Conservation (phyloP, 805 yeast genomes). For the Metschnikowia vanudenii region DNA sequence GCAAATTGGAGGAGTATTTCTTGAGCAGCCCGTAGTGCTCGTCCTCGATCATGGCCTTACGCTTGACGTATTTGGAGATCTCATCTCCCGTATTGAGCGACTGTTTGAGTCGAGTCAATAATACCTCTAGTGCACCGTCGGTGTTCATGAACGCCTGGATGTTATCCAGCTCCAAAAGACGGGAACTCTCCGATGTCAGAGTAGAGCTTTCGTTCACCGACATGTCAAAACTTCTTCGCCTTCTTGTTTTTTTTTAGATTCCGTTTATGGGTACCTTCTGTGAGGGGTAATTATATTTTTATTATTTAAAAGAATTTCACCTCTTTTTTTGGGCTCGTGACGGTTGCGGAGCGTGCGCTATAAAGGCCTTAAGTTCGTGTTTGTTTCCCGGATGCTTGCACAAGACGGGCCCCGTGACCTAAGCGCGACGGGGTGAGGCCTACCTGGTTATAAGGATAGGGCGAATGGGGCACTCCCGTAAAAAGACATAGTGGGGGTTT, state of each 20-base stretch:
- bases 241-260: neutral
- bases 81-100: slow-evolving; percentile 83
- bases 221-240: neutral
- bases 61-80: slow-evolving; percentile 72
- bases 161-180: slow-evolving; percentile 34
- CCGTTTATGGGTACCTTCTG: no score
- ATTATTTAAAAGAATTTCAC: no score
- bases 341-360: neutral
- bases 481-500: no score
- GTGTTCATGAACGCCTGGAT: slow-evolving; percentile 55
- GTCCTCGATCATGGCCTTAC: slow-evolving; percentile 74
- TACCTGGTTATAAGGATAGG: neutral
- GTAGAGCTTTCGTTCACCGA: slow-evolving; percentile 1
- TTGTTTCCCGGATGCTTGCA: slow-evolving; percentile 6
- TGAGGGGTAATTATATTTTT: neutral
- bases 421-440: neutral
- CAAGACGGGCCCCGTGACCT: slow-evolving; percentile 7
- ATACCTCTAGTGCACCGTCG: slow-evolving; percentile 74
- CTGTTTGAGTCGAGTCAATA: slow-evolving; percentile 73
- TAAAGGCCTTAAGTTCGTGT: slow-evolving; percentile 1
- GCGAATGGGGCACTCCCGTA: no score
- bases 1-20: slow-evolving; percentile 61
- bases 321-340: neutral
- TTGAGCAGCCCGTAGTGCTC: slow-evolving; percentile 73
- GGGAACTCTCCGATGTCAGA: slow-evolving; percentile 13